Percentiles rank a stretch among this genome's conserved stretches.
Evolutionary conservation across 1,139 yeast species (phyloP).

Genomic region (Candida sp.): DNA sequence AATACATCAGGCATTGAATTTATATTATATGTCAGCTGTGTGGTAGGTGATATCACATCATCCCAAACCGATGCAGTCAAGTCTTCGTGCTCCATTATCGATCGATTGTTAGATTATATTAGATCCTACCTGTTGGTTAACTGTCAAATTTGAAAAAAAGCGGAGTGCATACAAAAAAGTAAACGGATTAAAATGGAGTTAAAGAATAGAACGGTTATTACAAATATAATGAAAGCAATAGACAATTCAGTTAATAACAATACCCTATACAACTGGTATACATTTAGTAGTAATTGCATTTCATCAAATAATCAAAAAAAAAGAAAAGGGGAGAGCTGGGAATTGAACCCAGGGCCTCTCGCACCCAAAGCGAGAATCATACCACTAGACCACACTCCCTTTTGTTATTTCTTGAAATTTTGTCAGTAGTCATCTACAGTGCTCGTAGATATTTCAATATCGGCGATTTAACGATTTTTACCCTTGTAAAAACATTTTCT

Average conservation of each 20-base stretch:
- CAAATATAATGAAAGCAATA: no score
- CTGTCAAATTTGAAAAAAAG: background rate
- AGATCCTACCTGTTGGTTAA: background rate
- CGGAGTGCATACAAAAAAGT: background rate
- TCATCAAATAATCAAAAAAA: background rate
- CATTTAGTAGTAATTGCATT: no score
- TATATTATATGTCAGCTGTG: slow-evolving; percentile 9
- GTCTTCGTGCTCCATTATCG: slow-evolving; percentile 29
- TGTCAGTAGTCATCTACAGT: background rate
- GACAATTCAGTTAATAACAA: no score
- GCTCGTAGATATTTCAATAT: background rate
- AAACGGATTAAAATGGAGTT: background rate
- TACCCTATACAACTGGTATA: no score
- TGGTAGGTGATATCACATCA: slow-evolving; percentile 25
- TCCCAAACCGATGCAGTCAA: slow-evolving; percentile 38
- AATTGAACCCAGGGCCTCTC: slow-evolving; percentile 20
- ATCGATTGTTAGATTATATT: background rate
- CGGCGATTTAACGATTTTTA: no score
- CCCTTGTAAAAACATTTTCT: no score
- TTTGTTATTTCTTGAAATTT: background rate
- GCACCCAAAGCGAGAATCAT: slow-evolving; percentile 20
- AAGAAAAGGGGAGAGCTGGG: slow-evolving; percentile 17
- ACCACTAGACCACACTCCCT: slow-evolving; percentile 20
- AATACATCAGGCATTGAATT: slow-evolving; percentile 13
- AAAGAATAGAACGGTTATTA: no score